Base-by-base conservation (phyloP, 192 early-diverging fungal genomes). In the Obelidium mucronatum region DNA sequence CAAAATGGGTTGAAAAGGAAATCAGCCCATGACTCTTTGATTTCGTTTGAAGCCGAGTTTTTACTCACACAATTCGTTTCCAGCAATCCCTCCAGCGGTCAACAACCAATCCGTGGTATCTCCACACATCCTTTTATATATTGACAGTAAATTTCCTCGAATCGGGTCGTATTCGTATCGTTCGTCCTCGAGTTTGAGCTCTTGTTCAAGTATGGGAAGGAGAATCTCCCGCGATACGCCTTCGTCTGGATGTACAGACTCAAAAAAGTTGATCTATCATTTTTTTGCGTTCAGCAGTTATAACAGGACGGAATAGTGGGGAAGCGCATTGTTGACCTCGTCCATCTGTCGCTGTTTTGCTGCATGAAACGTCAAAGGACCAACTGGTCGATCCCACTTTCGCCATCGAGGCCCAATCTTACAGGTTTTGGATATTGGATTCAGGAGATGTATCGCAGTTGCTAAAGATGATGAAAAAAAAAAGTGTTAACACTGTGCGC, bases 191-290 rank as follows among this genome's bases (percentile, higher is more conserved):
- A 44, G 40, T 33, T 17, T 17, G 31, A 44, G 44, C 11, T 30
- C 58, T 28, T 74, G 58, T 6, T 28, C 19, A 28, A 74, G 26
- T 17, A 51, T 28, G 17, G 56, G 28, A 8, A 40, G n/a, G 22
- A 74, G 55, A 44, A 74, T 28, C 17, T 60, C 56, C 6, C 72
- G 56, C 13, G 42, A 42, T 15, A 74, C 48, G 31, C 72, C 72
- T 33, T 74, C 58, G 40, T 74, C 37, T 35, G 42, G 72, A 48
- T 74, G 33, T 11, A 63, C 55, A 39, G 59, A 15, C 33, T 74
- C 72, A 34, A 74, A 74, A 42, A 30, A 74, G 59, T 74, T 74
- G 60, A 74, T 37, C 72, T 74, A 39, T 33, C 54, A 0, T 8
- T 53, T 53, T 60, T 22, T 19, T 60, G 11, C 58, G 58, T 8